Conservation (phyloP, 2,329 filamentous ascomycete genomes). For the Beauveria sp. region DNA sequence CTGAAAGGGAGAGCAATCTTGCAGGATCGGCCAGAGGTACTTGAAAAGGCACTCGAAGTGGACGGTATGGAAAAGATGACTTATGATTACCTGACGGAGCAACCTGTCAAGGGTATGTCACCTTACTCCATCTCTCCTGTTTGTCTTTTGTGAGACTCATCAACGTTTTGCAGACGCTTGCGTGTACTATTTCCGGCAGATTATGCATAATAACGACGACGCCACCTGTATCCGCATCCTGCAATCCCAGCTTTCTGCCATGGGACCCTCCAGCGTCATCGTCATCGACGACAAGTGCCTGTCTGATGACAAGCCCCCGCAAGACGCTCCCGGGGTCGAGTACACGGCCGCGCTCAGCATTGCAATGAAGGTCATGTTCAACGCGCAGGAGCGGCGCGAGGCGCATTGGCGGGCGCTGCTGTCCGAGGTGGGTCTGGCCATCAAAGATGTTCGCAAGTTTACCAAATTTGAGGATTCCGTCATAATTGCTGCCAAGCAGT, state of each 20-base stretch:
- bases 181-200: conserved; percentile 22
- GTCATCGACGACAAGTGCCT: conserved; percentile 20
- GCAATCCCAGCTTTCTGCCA: conserved; percentile 13
- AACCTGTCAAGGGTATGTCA: conserved; percentile 19
- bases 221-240: conserved; percentile 19
- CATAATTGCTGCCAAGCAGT: conserved; percentile 15
- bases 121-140: too few species aligned
- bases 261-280: conserved; percentile 16
- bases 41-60: conserved; percentile 15
- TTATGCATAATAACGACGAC: conserved; percentile 22
- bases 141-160: neutral
- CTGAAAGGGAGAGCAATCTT: conserved; percentile 15
- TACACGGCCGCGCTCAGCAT: conserved; percentile 18
- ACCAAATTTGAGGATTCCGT: conserved; percentile 18
- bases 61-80: conserved; percentile 19
- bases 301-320: conserved; percentile 14
- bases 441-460: conserved; percentile 18
- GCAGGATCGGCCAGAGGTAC: conserved; percentile 18
- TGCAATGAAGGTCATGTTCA: conserved; percentile 20
- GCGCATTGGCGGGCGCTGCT: conserved; percentile 18
- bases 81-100: conserved; percentile 17
- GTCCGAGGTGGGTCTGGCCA: conserved; percentile 15
- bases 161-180: conserved; percentile 13
- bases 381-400: conserved; percentile 19
- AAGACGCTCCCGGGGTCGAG: conserved; percentile 14